Conservation (phyloP, 208 protist species). For the Trypanosoma brucei region DNA sequence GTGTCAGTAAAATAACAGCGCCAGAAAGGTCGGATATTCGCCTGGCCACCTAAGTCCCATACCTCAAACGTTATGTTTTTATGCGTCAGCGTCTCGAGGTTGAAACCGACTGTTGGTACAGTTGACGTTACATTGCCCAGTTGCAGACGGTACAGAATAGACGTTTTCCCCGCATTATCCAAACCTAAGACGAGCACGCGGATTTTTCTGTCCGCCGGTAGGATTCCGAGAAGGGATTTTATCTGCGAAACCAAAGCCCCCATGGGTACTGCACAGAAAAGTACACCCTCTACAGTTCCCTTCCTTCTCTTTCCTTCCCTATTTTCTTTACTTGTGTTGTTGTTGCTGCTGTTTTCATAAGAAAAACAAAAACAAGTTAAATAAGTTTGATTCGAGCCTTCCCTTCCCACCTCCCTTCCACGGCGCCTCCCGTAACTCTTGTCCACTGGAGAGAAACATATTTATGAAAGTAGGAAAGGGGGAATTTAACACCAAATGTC, state of each 20-base stretch:
- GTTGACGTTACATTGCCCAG: slow-evolving; percentile 96
- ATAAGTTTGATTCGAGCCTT: too few species aligned
- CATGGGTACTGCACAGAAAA: slow-evolving; percentile 22
- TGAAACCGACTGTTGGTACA: slow-evolving; percentile 97
- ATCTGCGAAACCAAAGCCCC: slow-evolving; percentile 53
- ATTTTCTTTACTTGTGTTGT: too few species aligned
- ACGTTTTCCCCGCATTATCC: slow-evolving; percentile 97
- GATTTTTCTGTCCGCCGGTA: slow-evolving; percentile 85
- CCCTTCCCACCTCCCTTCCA: too few species aligned
- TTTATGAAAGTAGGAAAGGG: too few species aligned
- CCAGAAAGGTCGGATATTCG: slow-evolving; percentile 96
- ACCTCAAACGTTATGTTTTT: slow-evolving; percentile 98
- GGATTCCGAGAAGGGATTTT: slow-evolving; percentile 39
- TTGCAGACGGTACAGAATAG: slow-evolving; percentile 97
- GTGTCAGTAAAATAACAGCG: slow-evolving; percentile 96
- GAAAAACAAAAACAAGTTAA: too few species aligned
- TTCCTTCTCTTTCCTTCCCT: too few species aligned
- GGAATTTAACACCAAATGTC: too few species aligned
- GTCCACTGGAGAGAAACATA: too few species aligned
- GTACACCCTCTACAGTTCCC: too few species aligned
- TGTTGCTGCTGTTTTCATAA: too few species aligned
- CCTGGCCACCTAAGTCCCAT: slow-evolving; percentile 97
- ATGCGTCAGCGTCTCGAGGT: slow-evolving; percentile 97
- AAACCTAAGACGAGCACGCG: slow-evolving; percentile 93
- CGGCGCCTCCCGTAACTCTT: too few species aligned